These are phyloP conservation scores for Candida xiaguanensis DNA, from an alignment of 805 yeast genomes.

Conservation along the genomic window DNA sequence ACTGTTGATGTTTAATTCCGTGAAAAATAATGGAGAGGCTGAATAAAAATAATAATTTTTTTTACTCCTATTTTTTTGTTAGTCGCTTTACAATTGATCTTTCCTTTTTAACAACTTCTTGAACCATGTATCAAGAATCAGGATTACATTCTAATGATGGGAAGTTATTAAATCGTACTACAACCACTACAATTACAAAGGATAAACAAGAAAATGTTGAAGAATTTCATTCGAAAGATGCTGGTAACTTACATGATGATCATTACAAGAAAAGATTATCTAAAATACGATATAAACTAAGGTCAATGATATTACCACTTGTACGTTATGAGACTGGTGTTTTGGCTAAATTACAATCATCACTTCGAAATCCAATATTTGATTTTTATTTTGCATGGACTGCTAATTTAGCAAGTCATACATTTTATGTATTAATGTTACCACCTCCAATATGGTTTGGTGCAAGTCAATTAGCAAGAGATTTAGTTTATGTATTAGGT, in stretches of 20 bases:
- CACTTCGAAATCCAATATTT: constrained; percentile 43
- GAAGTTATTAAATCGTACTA: neutral
- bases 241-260: constrained; percentile 67
- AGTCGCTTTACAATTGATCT: neutral
- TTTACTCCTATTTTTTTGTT: constrained; percentile 1
- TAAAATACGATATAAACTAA: constrained; percentile 48
- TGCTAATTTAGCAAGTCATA: constrained; percentile 88
- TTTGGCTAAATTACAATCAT: constrained; percentile 54
- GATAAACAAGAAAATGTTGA: neutral
- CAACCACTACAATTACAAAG: neutral
- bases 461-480: constrained; percentile 51
- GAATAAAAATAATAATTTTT: neutral
- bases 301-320: constrained; percentile 51
- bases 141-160: neutral
- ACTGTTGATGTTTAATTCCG: too few species aligned
- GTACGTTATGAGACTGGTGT: constrained; percentile 63
- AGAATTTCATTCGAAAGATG: constrained; percentile 40
- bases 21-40: neutral
- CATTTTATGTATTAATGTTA: constrained; percentile 85
- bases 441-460: constrained; percentile 89
- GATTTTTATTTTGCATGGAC: constrained; percentile 83
- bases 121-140: constrained; percentile 1
- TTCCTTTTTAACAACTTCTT: neutral
- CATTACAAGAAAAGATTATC: constrained; percentile 63
- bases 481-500: constrained; percentile 56